A percentile compares a stretch with the other conserved stretches of the same genome.
phyloP scores from a whole-genome alignment of 2,329 filamentous ascomycete genomes.

The Sporothrix pseudoabietina region DNA sequence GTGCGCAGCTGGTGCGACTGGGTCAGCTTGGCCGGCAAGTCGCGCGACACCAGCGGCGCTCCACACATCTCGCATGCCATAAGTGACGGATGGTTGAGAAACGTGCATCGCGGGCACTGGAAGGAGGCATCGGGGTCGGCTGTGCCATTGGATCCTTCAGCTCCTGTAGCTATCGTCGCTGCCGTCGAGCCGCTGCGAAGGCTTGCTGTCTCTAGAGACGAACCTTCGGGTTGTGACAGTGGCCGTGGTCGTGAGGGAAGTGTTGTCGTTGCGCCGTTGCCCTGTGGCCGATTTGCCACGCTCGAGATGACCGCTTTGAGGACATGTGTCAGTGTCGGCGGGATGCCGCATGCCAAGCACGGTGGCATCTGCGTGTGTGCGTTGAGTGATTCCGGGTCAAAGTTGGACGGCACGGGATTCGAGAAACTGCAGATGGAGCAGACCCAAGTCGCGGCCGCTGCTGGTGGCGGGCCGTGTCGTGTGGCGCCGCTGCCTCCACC shows the following conservation, averaged over 20 bases:
- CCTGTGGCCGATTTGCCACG: conserved; percentile 58
- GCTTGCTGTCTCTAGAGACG: not conserved
- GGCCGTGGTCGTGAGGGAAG: conserved; percentile 41
- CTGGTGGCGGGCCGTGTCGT: conserved; percentile 49
- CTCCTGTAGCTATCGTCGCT: not conserved
- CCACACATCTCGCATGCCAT: conserved; percentile 89
- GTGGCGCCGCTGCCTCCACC: conserved; percentile 48
- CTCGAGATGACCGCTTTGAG: conserved; percentile 84
- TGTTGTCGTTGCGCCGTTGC: conserved; percentile 29
- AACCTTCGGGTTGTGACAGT: conserved; percentile 25
- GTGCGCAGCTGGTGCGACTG: conserved; percentile 52
- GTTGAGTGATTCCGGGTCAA: conserved; percentile 80
- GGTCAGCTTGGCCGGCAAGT: conserved; percentile 46
- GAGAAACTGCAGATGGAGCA: conserved; percentile 96
- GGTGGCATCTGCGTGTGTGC: conserved; percentile 79
- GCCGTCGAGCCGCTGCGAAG: not conserved
- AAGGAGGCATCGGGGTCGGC: conserved; percentile 50
- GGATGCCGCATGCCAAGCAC: conserved; percentile 91
- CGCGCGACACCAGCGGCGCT: conserved; percentile 66
- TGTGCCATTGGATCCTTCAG: conserved; percentile 28
- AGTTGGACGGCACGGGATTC: conserved; percentile 89
- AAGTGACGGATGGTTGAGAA: conserved; percentile 87
- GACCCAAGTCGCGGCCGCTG: conserved; percentile 79
- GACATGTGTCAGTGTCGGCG: conserved; percentile 78
- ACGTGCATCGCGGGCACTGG: conserved; percentile 86